Evolutionary conservation across 2,329 filamentous ascomycete species (phyloP), one percentile per base, ranked within the genome.

Genomic region (Pseudogymnoascus sp.): DNA sequence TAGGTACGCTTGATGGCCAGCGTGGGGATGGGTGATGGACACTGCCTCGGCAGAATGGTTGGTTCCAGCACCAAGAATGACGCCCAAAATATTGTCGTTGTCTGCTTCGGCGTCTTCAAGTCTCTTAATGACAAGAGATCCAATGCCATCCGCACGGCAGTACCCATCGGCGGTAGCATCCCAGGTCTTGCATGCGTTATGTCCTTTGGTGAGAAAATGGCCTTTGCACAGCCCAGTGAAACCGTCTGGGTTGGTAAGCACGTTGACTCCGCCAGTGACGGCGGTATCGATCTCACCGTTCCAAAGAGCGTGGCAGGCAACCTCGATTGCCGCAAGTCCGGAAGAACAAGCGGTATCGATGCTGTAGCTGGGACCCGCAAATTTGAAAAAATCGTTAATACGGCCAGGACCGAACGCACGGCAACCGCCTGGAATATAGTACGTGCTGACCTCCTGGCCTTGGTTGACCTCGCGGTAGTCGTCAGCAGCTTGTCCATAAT

Each of bases 21-120:
- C 88, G 74, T 93, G 89, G 1, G 91, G 90, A 63, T 90, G 88
- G 0, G 90, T 93, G 70, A 93, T 93, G 1, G 89, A 92, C 25
- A 90, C 85, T 51, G 90, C 86, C 69, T 91, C 86, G 0, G 88
- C 88, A 1, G 88, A 92, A 11, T 43, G 39, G 39, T 43, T 43
- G 11, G 39, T 43, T 10, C 85, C 83, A 0, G 87, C 84, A 31
- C 86, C 89, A 0, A 89, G 79, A 60, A 96, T 88, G 0, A 79
- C 72, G 7, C 75, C 80, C 0, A 76, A 62, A 21, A 83, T 77
- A 0, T 71, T 70, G 65, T 83, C 79, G 0, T 77, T 77, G 60
- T 83, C 80, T 0, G 73, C 74, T 16, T 77, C 62, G 1, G 82
- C 82, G 64, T 79, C 74, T 11, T 75, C 72, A 1, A 82, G 69